These are phyloP conservation scores for Zalerion maritima DNA, from an alignment of 495 filamentous ascomycete genomes.

Conservation along the genomic window DNA sequence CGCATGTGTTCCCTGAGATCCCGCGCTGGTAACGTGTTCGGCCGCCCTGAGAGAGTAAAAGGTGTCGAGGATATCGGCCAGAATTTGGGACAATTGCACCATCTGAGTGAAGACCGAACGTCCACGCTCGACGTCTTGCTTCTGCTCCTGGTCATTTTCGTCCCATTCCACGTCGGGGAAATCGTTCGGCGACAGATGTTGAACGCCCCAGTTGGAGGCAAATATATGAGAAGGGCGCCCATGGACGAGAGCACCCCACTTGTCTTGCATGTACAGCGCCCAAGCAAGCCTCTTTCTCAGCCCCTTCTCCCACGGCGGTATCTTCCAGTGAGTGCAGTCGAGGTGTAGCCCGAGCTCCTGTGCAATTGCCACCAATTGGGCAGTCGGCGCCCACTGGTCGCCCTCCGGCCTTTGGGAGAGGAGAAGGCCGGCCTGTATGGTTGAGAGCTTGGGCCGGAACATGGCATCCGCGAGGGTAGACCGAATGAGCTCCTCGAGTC, in stretches of 20 bases:
- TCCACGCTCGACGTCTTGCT: constrained; percentile 51
- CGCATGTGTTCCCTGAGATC: constrained; percentile 41
- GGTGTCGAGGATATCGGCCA: constrained; percentile 62
- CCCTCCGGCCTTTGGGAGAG: constrained; percentile 79
- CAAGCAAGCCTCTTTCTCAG: constrained; percentile 74
- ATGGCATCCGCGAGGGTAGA: constrained; percentile 61
- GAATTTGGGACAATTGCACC: constrained; percentile 58
- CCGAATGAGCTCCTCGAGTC: constrained; percentile 64
- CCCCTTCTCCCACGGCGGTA: constrained; percentile 74
- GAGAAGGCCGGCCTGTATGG: constrained; percentile 80
- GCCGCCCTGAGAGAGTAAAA: constrained; percentile 63
- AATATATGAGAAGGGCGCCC: constrained; percentile 78
- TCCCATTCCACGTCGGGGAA: constrained; percentile 51
- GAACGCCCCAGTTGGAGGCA: constrained; percentile 69
- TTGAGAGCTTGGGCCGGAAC: constrained; percentile 77
- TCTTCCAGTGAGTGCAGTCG: constrained; percentile 76
- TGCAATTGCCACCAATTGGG: constrained; percentile 64
- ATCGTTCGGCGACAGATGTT: constrained; percentile 49
- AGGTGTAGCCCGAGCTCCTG: constrained; percentile 80
- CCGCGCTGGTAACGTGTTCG: constrained; percentile 31
- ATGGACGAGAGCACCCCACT: constrained; percentile 79
- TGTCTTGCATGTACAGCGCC: constrained; percentile 88
- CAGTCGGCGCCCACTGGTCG: constrained; percentile 73
- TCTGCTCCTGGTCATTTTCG: constrained; percentile 41
- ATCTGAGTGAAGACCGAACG: constrained; percentile 56